Evolutionary conservation across 1,284 basidiomycete genomes (phyloP).

Genomic region (Cutaneotrichosporon cyanovorans): DNA sequence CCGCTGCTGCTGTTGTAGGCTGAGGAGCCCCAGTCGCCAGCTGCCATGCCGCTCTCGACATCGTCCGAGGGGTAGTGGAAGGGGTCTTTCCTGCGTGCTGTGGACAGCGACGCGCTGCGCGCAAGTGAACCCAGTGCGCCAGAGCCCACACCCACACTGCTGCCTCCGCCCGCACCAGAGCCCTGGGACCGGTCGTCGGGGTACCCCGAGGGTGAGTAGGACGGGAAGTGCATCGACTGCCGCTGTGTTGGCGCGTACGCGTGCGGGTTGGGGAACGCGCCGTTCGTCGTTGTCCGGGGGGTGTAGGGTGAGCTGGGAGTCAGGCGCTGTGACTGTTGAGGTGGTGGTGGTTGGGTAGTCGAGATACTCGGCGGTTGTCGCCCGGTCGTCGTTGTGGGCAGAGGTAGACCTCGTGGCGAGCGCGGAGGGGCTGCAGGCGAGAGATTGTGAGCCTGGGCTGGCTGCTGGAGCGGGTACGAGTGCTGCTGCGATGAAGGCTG

Average conservation of each 20-base stretch:
- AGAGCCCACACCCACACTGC: slow-evolving; percentile 1
- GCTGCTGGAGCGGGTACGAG: slow-evolving; percentile 4
- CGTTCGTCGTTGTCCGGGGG: too few species aligned
- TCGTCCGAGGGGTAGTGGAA: slow-evolving; percentile 43
- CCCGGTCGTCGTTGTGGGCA: slow-evolving; percentile 6
- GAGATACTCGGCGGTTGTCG: slow-evolving; percentile 4
- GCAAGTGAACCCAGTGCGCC: slow-evolving; percentile 31
- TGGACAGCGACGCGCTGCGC: slow-evolving; percentile 37
- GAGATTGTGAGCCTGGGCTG: background rate
- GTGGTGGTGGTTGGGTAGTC: background rate
- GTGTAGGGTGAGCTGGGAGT: background rate
- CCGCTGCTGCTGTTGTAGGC: background rate
- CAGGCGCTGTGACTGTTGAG: too few species aligned
- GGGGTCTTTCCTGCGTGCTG: slow-evolving; percentile 39
- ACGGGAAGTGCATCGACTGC: slow-evolving; percentile 16
- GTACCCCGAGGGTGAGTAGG: slow-evolving; percentile 15
- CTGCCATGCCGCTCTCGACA: slow-evolving; percentile 42
- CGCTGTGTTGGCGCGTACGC: slow-evolving; percentile 5
- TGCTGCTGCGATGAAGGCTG: slow-evolving; percentile 19
- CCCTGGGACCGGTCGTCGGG: slow-evolving; percentile 10
- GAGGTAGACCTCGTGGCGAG: slow-evolving; percentile 4
- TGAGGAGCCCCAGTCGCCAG: slow-evolving; percentile 6
- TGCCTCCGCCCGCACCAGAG: background rate
- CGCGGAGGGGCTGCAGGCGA: slow-evolving; percentile 12
- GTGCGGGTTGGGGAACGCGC: background rate